Conservation (phyloP, 1,284 basidiomycete species). For the Ustilago bromivora region DNA sequence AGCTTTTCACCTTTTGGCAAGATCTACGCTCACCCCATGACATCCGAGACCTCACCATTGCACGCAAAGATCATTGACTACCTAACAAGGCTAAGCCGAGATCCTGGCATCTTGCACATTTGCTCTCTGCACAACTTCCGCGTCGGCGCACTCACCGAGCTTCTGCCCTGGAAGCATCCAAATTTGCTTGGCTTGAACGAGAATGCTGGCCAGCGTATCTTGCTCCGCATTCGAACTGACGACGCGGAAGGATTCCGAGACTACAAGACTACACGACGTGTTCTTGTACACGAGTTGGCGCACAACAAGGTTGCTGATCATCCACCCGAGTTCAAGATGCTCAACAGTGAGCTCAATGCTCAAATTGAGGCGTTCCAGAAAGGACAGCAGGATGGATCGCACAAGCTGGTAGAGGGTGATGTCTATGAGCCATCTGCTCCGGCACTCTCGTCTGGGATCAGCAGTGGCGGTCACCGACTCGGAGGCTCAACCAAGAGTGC, state of each 20-base stretch:
- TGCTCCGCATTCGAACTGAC: slow-evolving; percentile 62
- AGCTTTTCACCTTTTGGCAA: slow-evolving; percentile 46
- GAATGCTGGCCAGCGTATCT: slow-evolving; percentile 60
- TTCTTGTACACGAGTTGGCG: slow-evolving; percentile 64
- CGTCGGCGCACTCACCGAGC: slow-evolving; percentile 59
- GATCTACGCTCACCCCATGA: slow-evolving; percentile 48
- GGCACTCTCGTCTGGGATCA: neutral
- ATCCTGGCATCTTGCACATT: slow-evolving; percentile 62
- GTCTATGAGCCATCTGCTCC: slow-evolving; percentile 45
- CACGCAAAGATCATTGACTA: slow-evolving; percentile 43
- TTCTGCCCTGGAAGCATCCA: slow-evolving; percentile 63
- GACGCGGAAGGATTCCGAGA: slow-evolving; percentile 60
- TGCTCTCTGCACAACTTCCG: slow-evolving; percentile 55
- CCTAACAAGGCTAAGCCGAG: slow-evolving; percentile 49
- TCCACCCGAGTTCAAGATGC: slow-evolving; percentile 63
- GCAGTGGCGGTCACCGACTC: slow-evolving; percentile 10
- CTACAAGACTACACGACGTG: slow-evolving; percentile 61
- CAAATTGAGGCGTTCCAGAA: slow-evolving; percentile 60
- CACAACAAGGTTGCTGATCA: slow-evolving; percentile 63
- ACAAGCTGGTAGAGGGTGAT: slow-evolving; percentile 41
- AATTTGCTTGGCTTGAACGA: slow-evolving; percentile 63
- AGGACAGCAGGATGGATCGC: slow-evolving; percentile 24
- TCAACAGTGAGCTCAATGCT: slow-evolving; percentile 63
- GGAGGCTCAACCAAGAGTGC: slow-evolving; percentile 11
- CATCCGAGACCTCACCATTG: slow-evolving; percentile 26